Evolutionary conservation across 1,284 basidiomycete species (phyloP).

Genomic region (Hortiboletus rubellus): DNA sequence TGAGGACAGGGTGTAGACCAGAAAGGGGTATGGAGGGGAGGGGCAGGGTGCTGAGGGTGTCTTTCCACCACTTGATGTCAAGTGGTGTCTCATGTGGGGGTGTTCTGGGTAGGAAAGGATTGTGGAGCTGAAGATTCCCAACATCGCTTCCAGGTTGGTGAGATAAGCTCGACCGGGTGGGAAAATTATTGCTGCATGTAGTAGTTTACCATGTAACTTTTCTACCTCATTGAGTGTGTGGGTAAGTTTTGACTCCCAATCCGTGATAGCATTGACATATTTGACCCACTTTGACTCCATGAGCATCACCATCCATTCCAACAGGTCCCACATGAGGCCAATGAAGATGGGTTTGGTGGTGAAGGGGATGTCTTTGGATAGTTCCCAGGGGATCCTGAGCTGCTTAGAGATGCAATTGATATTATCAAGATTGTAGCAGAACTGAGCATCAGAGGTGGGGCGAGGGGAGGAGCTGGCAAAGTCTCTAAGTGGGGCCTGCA

Average conservation of each 20-base stretch:
- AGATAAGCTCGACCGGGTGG: constrained; percentile 36
- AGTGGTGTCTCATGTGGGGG: background rate
- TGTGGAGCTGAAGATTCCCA: constrained; percentile 15
- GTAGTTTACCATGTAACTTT: constrained; percentile 38
- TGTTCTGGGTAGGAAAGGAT: constrained; percentile 24
- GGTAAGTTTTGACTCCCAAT: background rate
- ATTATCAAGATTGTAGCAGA: background rate
- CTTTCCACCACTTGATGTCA: background rate
- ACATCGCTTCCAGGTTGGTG: constrained; percentile 32
- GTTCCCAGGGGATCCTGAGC: background rate
- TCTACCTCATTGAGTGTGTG: constrained; percentile 32
- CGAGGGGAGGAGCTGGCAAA: background rate
- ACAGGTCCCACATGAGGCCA: background rate
- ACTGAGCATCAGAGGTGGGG: background rate
- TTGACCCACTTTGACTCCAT: background rate
- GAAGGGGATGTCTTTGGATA: background rate
- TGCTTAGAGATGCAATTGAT: background rate
- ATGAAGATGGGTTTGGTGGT: background rate
- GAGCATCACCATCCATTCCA: fast-evolving
- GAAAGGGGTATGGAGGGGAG: fast-evolving
- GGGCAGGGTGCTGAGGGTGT: background rate
- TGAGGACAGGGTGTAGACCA: fast-evolving
- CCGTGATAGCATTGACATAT: background rate
- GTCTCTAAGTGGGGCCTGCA: background rate
- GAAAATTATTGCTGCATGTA: constrained; percentile 31